Base-by-base conservation (phyloP, 2,329 filamentous ascomycete species). In the Paecilomyces sp. region DNA sequence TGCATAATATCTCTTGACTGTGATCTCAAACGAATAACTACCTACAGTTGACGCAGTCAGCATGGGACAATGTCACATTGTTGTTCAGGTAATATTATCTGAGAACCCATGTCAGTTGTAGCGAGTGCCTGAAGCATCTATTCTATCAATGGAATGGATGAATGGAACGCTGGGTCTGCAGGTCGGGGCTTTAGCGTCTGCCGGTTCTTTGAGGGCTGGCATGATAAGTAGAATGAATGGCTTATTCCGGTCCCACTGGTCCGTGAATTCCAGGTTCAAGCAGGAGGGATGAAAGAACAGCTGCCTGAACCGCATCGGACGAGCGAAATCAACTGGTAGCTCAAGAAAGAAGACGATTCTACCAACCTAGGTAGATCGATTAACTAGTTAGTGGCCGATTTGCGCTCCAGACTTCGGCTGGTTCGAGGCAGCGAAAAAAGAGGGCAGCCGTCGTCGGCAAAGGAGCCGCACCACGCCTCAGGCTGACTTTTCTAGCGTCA, bases 401-500 rank as follows among this genome's bases (percentile, higher is more conserved):
- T 47, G 41, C 36, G 36, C 36, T 47, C 36, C 36, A 53, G 51
- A 53, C 24, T 25, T 53, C 22, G 22, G n/a, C 22, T 53, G 51
- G 63, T 61, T 68, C 61, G 62, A 64, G 24, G 52, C 30, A 50
- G 33, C 31, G 22, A 24, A 15, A 22, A 24, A 28, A 22, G 33
- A 28, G 24, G 54, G 58, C 58, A 53, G 54, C 30, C 58, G 30
- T 50, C 55, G 55, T 33, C 52, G 53, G n/a, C 54, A 47, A 25
- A 33, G 57, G 60, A 59, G 57, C 62, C 67, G 63, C 67, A 70
- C 67, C 64, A 68, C 57, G 60, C 58, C 59, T 62, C 68, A 71
- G 70, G 71, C 68, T 73, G 70, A 74, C 70, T 72, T 73, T 73
- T 72, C 71, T 74, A 74, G 72, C 71, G 72, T 69, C 71, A 72